Conservation (phyloP, 192 early-diverging fungal genomes). For the Coemansia sp. region DNA sequence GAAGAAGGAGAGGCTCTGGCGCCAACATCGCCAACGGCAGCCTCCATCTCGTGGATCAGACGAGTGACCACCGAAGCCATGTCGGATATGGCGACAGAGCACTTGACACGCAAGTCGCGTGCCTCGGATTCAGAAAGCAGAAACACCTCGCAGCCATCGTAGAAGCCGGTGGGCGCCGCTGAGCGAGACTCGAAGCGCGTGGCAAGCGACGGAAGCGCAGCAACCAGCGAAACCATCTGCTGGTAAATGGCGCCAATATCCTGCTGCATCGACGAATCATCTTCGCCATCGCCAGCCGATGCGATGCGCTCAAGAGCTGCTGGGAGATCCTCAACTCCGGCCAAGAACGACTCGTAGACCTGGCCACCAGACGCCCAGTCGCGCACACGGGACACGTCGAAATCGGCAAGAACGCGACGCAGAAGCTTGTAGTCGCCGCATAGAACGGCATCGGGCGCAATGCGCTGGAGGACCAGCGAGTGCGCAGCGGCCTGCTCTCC, state of each 20-base stretch:
- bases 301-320: slow-evolving; percentile 28
- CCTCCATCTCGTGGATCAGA: slow-evolving; percentile 22
- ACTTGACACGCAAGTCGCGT: slow-evolving; percentile 34
- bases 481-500: slow-evolving; percentile 54
- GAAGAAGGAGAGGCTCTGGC: not conserved
- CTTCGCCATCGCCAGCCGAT: not conserved
- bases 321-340: slow-evolving; percentile 31
- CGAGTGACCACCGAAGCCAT: slow-evolving; percentile 41
- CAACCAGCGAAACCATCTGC: slow-evolving; percentile 28
- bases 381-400: slow-evolving; percentile 28
- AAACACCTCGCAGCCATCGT: slow-evolving; percentile 20
- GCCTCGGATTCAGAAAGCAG: slow-evolving; percentile 27
- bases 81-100: slow-evolving; percentile 38
- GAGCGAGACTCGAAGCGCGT: slow-evolving; percentile 16
- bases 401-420: slow-evolving; percentile 25
- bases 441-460: slow-evolving; percentile 61
- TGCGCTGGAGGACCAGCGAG: slow-evolving; percentile 50
- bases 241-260: slow-evolving; percentile 28
- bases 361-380: slow-evolving; percentile 41
- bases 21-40: slow-evolving; percentile 1
- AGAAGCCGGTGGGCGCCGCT: slow-evolving; percentile 13
- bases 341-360: slow-evolving; percentile 37
- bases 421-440: slow-evolving; percentile 53
- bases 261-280: slow-evolving; percentile 9
- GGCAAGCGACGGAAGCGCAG: slow-evolving; percentile 28